phyloP scores from a whole-genome alignment of 1,139 yeast genomes.

The Debaryomycetaceae sp. region DNA sequence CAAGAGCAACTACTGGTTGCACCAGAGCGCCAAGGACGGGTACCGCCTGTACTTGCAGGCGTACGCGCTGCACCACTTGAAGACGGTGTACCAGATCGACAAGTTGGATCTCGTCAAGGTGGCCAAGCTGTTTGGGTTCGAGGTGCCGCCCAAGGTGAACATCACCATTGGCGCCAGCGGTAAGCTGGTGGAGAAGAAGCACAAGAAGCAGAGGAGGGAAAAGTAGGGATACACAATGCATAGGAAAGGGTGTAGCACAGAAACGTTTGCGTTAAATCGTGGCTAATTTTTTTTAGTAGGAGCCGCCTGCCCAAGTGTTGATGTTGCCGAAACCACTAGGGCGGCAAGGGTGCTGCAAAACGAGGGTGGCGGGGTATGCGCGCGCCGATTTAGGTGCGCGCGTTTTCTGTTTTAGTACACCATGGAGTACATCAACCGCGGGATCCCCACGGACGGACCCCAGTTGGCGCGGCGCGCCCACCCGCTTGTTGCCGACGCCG shows the following conservation, averaged over 20 bases:
- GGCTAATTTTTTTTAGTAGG: no score
- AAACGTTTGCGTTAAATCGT: no score
- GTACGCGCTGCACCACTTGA: slow-evolving; percentile 91
- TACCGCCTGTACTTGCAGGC: slow-evolving; percentile 95
- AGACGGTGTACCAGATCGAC: slow-evolving; percentile 93
- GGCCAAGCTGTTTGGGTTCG: slow-evolving; percentile 92
- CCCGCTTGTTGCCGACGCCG: background rate
- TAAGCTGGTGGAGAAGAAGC: slow-evolving; percentile 50
- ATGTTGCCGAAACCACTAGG: no score
- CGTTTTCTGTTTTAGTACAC: no score
- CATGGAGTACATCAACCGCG: background rate
- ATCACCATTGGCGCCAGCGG: slow-evolving; percentile 94
- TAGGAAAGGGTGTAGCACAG: slow-evolving; percentile 1
- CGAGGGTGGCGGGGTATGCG: no score
- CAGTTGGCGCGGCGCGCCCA: slow-evolving; percentile 3
- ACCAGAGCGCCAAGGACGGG: slow-evolving; percentile 96
- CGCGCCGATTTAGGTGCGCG: no score
- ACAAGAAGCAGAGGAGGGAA: slow-evolving; percentile 43
- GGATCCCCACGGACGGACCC: no score
- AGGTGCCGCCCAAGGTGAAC: slow-evolving; percentile 94
- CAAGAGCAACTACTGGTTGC: slow-evolving; percentile 87
- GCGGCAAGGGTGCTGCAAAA: no score
- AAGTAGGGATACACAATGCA: background rate
- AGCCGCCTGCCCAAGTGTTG: no score
- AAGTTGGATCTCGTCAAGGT: slow-evolving; percentile 91